Evolutionary conservation across 768 basidiomycete species (phyloP).

Genomic region (Leccinum subtestaceum): DNA sequence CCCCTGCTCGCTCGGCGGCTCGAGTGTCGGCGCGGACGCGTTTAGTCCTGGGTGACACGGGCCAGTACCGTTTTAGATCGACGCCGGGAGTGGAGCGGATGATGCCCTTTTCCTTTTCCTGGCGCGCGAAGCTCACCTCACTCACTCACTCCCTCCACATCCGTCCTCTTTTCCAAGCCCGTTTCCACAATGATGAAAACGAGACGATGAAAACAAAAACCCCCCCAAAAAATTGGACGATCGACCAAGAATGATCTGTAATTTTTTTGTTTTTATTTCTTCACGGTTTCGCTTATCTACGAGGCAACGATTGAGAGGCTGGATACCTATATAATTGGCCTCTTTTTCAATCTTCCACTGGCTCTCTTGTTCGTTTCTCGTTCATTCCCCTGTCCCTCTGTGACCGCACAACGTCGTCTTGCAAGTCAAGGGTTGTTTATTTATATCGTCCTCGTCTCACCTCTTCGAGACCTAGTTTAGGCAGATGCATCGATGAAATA

Average conservation of each 20-base stretch:
- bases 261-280: not conserved
- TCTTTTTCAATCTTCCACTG: not conserved
- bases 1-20: conserved; percentile 31
- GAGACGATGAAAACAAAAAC: not conserved
- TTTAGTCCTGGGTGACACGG: conserved; percentile 32
- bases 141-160: too few species aligned
- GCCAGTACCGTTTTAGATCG: conserved; percentile 31
- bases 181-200: not conserved
- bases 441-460: conserved; percentile 12
- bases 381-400: conserved; percentile 2
- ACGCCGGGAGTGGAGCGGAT: conserved; percentile 33
- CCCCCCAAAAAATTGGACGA: not conserved
- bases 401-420: not conserved
- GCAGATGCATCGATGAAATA: not conserved
- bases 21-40: conserved; percentile 26
- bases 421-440: conserved; percentile 19
- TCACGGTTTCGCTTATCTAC: conserved; percentile 6
- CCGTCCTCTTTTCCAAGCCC: not conserved
- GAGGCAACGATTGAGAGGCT: conserved; percentile 21
- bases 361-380: not conserved
- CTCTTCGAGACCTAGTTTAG: not conserved
- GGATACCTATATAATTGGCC: conserved; percentile 34
- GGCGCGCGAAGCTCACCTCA: too few species aligned
- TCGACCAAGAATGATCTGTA: conserved; percentile 10
- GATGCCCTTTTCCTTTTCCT: conserved; percentile 2